phyloP scores from a whole-genome alignment of 2,329 filamentous ascomycete species.

The Thermomyces lanuginosus region DNA sequence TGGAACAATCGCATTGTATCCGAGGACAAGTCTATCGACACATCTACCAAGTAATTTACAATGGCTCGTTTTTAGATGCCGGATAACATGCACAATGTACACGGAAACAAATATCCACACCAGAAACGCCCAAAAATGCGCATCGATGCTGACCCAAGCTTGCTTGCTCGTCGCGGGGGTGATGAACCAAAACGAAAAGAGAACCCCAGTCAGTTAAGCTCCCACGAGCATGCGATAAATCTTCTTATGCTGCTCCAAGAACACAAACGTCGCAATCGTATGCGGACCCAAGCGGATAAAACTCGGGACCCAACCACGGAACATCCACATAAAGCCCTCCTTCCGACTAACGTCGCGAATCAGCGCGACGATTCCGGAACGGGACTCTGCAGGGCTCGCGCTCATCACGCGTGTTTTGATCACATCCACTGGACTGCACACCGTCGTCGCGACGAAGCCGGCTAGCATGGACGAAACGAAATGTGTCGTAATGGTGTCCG shows the following conservation, averaged over 20 bases:
- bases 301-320: conserved; percentile 51
- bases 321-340: conserved; percentile 48
- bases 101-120: too few relatives aligned
- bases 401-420: conserved; percentile 53
- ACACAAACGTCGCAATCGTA: conserved; percentile 50
- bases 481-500: conserved; percentile 43
- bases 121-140: too few relatives aligned
- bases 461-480: conserved; percentile 46
- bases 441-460: conserved; percentile 49
- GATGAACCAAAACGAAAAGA: too few relatives aligned
- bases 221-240: conserved; percentile 35
- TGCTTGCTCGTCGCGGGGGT: too few relatives aligned
- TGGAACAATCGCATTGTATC: too few relatives aligned
- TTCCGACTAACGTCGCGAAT: conserved; percentile 38
- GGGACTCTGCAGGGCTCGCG: conserved; percentile 28
- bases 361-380: conserved; percentile 31
- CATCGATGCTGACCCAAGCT: too few relatives aligned
- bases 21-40: too few relatives aligned
- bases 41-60: too few relatives aligned
- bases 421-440: conserved; percentile 51
- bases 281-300: conserved; percentile 50
- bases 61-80: too few relatives aligned
- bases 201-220: too few relatives aligned
- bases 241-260: conserved; percentile 53
- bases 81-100: too few relatives aligned